These are phyloP conservation scores for Furcasterigmium sp. DNA, from an alignment of 2,329 filamentous ascomycete species.

Conservation along the genomic window DNA sequence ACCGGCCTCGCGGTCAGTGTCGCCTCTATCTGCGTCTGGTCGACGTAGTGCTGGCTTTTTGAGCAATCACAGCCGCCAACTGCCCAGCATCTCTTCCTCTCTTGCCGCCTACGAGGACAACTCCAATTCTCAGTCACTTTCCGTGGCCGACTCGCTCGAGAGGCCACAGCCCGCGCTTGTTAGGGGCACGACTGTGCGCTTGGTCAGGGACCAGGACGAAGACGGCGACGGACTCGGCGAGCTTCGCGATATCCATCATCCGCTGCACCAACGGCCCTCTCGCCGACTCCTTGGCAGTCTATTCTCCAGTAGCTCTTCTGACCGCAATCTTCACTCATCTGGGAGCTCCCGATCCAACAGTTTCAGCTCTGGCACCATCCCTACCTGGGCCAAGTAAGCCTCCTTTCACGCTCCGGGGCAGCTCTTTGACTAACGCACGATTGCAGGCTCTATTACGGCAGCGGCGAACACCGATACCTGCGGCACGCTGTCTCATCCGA, in stretches of 20 bases:
- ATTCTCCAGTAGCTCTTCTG: slow-evolving; percentile 42
- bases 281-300: slow-evolving; percentile 47
- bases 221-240: slow-evolving; percentile 60
- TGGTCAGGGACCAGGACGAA: slow-evolving; percentile 56
- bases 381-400: slow-evolving; percentile 48
- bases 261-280: slow-evolving; percentile 47
- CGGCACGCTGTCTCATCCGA: slow-evolving; percentile 34
- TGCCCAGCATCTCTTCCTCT: slow-evolving; percentile 54
- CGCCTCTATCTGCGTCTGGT: slow-evolving; percentile 33
- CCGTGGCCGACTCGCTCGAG: slow-evolving; percentile 42
- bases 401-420: neutral
- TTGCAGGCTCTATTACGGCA: slow-evolving; percentile 62
- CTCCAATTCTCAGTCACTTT: slow-evolving; percentile 30
- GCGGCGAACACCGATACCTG: slow-evolving; percentile 53
- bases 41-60: slow-evolving; percentile 45
- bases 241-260: slow-evolving; percentile 47
- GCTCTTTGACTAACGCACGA: slow-evolving; percentile 7
- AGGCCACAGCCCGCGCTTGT: slow-evolving; percentile 39
- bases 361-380: slow-evolving; percentile 38
- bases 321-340: slow-evolving; percentile 48
- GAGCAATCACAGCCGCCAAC: slow-evolving; percentile 46
- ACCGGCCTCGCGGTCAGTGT: slow-evolving; percentile 42
- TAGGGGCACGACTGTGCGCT: slow-evolving; percentile 33
- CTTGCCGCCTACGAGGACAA: slow-evolving; percentile 37
- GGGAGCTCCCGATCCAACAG: slow-evolving; percentile 43